Conservation (phyloP, 306 rosid species). For the Prunus padus region DNA sequence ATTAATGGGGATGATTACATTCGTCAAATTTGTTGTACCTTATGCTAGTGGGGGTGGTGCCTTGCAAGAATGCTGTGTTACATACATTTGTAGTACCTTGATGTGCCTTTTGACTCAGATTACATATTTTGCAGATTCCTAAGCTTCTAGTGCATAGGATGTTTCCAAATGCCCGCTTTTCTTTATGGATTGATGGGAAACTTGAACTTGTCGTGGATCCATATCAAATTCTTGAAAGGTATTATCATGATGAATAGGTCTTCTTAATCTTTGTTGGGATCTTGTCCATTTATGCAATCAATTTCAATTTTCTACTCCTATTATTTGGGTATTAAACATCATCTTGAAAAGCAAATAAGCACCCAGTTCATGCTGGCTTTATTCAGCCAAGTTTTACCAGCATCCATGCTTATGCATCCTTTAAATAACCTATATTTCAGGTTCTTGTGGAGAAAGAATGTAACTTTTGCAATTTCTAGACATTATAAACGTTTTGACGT, state of each 20-base stretch:
- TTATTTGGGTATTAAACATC: not conserved
- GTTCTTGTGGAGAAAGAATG: slow-evolving; percentile 98
- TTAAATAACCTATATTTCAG: slow-evolving; percentile 32
- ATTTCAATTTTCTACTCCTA: not conserved
- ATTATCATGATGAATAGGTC: not conserved
- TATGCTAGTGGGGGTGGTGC: not conserved
- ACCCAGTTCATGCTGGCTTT: not conserved
- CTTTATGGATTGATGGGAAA: slow-evolving; percentile 92
- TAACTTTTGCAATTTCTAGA: slow-evolving; percentile 86
- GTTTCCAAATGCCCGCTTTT: slow-evolving; percentile 87
- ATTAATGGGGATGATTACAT: not conserved
- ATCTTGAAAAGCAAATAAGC: not conserved
- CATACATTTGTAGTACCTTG: slow-evolving; percentile 7
- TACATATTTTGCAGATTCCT: slow-evolving; percentile 65
- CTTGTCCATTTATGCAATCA: slow-evolving; percentile 8
- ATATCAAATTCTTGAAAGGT: slow-evolving; percentile 89
- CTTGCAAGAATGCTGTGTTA: not conserved
- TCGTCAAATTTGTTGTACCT: slow-evolving; percentile 1
- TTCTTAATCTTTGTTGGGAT: not conserved
- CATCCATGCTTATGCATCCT: slow-evolving; percentile 4
- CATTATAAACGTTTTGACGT: slow-evolving; percentile 94
- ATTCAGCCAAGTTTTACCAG: not conserved
- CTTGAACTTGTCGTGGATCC: slow-evolving; percentile 95
- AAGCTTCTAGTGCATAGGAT: slow-evolving; percentile 87
- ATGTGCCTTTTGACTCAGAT: slow-evolving; percentile 24